Evolutionary conservation across 1,284 basidiomycete species (phyloP), one percentile per base, ranked within the genome.

Genomic region (Neolentinus lepideus): DNA sequence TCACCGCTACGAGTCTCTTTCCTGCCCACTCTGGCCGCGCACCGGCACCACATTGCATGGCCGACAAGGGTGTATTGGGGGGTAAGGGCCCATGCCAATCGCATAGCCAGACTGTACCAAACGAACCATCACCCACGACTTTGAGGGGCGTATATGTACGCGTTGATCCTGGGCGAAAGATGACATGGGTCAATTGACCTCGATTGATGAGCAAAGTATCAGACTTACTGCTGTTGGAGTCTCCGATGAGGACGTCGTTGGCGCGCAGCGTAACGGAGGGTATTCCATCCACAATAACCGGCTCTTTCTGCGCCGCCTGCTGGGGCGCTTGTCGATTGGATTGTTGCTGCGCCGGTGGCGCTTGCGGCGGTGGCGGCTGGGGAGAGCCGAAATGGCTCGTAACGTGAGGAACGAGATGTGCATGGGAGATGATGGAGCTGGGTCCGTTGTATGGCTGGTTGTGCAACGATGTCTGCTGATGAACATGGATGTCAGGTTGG

Each of bases 71-170:
- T 55, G 89, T 90, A 77, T 88, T 88, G 70, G 90, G 84, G 70
- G 92, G 92, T 68, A 99, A 78, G 56, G 90, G 86, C 66, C 93
- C 94, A 79, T 97, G 94, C 96, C 96, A 99, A 80, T 99, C 97
- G 69, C 95, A 98, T 61, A 99, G 81, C 86, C 92, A 95, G 59
- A 99, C 96, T 8, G 94, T 98, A 57, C 96, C 96, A 68, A 99
- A 98, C 4, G 94, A 96, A 56, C 94, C 94, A 71, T 97, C 94
- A 53, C 94, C 94, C 69, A 98, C 83, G 60, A 90, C 88, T 75
- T 96, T 96, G 75, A 96, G 81, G 55, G 84, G 77, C 14, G 73
- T 75, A 60, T 74, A 76, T 33, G 71, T 68, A 55, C 75, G 70
- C 53, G 65, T 64, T n/a, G 73, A 75, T 51, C 63, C 73, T 75